phyloP scores from a whole-genome alignment of 106 monocot species.

The Iris macrosiphon region DNA sequence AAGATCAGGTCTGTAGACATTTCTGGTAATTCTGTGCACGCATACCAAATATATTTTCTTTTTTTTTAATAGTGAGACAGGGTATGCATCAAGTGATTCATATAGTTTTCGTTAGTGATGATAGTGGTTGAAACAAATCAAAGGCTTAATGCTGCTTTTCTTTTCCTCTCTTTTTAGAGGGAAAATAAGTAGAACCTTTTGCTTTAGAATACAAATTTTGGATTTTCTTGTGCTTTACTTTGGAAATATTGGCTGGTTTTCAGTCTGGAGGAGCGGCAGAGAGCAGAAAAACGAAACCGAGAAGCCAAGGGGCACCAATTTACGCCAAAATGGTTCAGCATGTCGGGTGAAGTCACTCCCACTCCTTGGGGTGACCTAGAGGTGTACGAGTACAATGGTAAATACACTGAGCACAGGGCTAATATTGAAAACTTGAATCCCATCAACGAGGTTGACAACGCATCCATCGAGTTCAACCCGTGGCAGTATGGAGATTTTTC shows the following conservation, averaged over 20 bases:
- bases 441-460: slow-evolving; percentile 17
- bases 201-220: too few relatives aligned
- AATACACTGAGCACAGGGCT: slow-evolving; percentile 45
- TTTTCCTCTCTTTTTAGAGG: too few relatives aligned
- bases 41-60: too few relatives aligned
- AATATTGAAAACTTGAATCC: slow-evolving; percentile 37
- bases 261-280: slow-evolving; percentile 70
- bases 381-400: slow-evolving; percentile 69
- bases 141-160: too few relatives aligned
- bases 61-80: too few relatives aligned
- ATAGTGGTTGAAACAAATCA: too few relatives aligned
- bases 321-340: slow-evolving; percentile 61
- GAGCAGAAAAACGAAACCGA: slow-evolving; percentile 57
- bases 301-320: slow-evolving; percentile 45
- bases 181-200: too few relatives aligned
- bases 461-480: slow-evolving; percentile 49
- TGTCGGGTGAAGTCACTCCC: slow-evolving; percentile 35
- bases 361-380: slow-evolving; percentile 83
- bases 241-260: too few relatives aligned
- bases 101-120: too few relatives aligned
- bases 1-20: slow-evolving; percentile 60
- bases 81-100: too few relatives aligned
- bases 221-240: too few relatives aligned
- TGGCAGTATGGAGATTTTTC: slow-evolving; percentile 39
- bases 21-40: background rate